Evolutionary conservation across 192 early-diverging fungal species (phyloP), one percentile per base, ranked within the genome.

Genomic region (Umbelopsis isabellina): DNA sequence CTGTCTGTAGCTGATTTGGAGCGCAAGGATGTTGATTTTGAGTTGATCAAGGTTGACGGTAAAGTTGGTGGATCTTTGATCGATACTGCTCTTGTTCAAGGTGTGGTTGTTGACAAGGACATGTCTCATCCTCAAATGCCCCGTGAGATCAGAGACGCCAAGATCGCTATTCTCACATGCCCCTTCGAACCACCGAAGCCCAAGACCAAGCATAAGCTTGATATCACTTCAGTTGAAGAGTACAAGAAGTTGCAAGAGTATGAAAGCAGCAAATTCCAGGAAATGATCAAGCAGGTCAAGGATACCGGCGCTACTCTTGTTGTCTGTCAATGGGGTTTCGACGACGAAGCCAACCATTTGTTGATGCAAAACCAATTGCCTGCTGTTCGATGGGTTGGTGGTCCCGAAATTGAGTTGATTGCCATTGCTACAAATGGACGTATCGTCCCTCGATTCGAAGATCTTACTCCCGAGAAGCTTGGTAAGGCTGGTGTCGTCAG

Each of bases 51-150:
- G 86, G 87, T 99, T 49, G 98, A 99, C 76, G 97, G 98, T 74
- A 97, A 98, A 79, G 90, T 98, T 52, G 98, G 98, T 71, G 98
- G 97, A 23, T 97, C 97, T 55, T 81, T 99, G 70, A 87, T 87
- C 35, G 97, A 99, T 75, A 95, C 97, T 61, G 80, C 91, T 70
- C 84, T 99, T 45, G 97, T 99, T 11, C 89, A 92, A 74, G 98
- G 98, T 74, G 96, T 99, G 73, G 91, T 99, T n/a, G 89, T 99
- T 30, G 98, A 99, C 84, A 99, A 99, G 88, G 98, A 99, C 80
- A 94, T 99, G 84, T 97, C 97, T 37, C 98, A 99, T 80, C 97
- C 97, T 45, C 98, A 99, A 85, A 99, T 99, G 98, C 94, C 95
- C 41, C 95, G 95, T 73, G 95, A 96, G 78, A 87, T 99, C 67